A percentile compares a stretch with the other conserved stretches of the same genome.
Evolutionary conservation across 2,329 filamentous ascomycete genomes (phyloP).

Genomic region (Exserohilum rostratum): DNA sequence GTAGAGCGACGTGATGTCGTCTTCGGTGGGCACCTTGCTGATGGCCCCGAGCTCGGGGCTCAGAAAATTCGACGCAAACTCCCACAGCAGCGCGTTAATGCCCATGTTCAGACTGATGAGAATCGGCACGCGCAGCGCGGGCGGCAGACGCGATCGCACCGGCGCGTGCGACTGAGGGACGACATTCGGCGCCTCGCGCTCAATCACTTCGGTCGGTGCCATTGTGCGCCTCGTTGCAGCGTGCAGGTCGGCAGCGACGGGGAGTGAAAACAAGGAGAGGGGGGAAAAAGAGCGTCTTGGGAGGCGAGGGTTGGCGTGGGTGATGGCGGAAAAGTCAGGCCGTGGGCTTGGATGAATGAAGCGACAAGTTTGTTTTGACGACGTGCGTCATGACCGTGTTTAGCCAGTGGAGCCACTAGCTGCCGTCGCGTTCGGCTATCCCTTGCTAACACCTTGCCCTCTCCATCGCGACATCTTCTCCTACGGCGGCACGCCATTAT

Average conservation of each 20-base stretch:
- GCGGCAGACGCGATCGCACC: conserved; percentile 42
- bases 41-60: conserved; percentile 70
- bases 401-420: background rate
- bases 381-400: background rate
- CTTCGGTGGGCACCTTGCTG: conserved; percentile 65
- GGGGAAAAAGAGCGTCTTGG: background rate
- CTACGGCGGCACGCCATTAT: too few relatives aligned
- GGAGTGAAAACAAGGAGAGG: background rate
- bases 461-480: too few relatives aligned
- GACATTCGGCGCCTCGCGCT: conserved; percentile 37
- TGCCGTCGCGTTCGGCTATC: background rate
- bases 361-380: conserved; percentile 5
- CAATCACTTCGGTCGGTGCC: conserved; percentile 30
- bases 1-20: conserved; percentile 59
- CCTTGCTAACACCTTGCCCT: too few relatives aligned
- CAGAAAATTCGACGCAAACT: conserved; percentile 64
- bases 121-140: conserved; percentile 49
- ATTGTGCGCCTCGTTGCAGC: conserved; percentile 25
- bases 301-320: background rate
- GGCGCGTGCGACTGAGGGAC: conserved; percentile 32
- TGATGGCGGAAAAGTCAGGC: background rate
- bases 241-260: background rate
- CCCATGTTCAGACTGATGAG: conserved; percentile 62
- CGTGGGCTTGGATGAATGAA: background rate
- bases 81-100: conserved; percentile 69